Base-by-base conservation (phyloP, 805 yeast species). In the Metschnikowia vanudenii region DNA sequence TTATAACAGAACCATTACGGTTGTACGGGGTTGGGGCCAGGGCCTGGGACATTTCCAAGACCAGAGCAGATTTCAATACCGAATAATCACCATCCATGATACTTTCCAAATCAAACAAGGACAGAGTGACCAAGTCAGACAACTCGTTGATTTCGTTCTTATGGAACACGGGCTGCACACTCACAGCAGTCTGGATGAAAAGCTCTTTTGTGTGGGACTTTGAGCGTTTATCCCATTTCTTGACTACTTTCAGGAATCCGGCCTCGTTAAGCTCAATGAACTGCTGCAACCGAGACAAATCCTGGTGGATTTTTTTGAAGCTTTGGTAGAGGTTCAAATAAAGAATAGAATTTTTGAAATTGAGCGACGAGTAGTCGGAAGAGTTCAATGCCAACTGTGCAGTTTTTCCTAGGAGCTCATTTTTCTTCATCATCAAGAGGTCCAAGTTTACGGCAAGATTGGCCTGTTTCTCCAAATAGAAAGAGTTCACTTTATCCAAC, bases 171-270 rank as follows among this genome's bases (percentile, higher is more conserved):
- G 99, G 98, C 65, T 94, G 99, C 5, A 94, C 96, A 51, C 88
- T 89, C 12, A 94, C 96, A 0, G 97, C 97, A 0, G 97, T 85
- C 26, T 89, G 82, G 40, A 94, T 75, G 62, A 91, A 94, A 42
- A 94, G 74, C 62, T 94, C 99, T 61, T 91, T 90, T 6, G 97
- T 90, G 56, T 88, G 96, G 2, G 96, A 88, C 60, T 92, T 90
- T 18, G 97, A 89, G 51, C 97, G 75, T 67, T 94, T 94, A 68
- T 94, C 99, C 99, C 99, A 94, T 69, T 94, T 94, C 65, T 94
- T 94, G 59, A 94, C 78, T 24, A 89, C 97, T 68, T 94, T 94
- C 18, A 95, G 84, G 66, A 94, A 94, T 12, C 99, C 99, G 0
- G 96, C 88, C 59, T 91, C 97, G 63, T 94, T 94, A 48, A 94